These are phyloP conservation scores for Miscanthus sacchariflorus DNA, from an alignment of 202 grass and related monocot genomes.

Conservation along the genomic window DNA sequence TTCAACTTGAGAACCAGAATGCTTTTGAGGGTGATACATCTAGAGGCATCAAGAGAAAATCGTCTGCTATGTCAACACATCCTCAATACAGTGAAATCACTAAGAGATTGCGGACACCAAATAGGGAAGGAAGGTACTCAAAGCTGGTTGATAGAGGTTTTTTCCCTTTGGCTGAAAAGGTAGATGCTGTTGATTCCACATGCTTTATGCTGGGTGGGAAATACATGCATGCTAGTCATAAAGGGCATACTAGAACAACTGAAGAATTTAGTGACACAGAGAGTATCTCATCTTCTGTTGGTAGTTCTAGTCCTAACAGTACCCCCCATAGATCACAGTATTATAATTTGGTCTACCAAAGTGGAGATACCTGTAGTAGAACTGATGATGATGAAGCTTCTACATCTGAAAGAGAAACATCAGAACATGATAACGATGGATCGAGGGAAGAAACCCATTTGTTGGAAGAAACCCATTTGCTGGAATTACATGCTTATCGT, in stretches of 20 bases:
- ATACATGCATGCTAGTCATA: slow-evolving; percentile 55
- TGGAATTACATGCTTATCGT: slow-evolving; percentile 84
- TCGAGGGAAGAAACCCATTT: slow-evolving; percentile 63
- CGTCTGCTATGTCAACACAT: slow-evolving; percentile 43
- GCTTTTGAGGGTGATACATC: slow-evolving; percentile 49
- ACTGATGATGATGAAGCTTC: slow-evolving; percentile 61
- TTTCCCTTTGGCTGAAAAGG: slow-evolving; percentile 58
- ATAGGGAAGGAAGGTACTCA: slow-evolving; percentile 45
- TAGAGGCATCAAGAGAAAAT: slow-evolving; percentile 64
- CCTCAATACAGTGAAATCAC: slow-evolving; percentile 45
- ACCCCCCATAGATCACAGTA: slow-evolving; percentile 41
- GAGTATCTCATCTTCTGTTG: slow-evolving; percentile 80
- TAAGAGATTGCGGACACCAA: slow-evolving; percentile 53
- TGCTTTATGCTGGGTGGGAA: slow-evolving; percentile 65
- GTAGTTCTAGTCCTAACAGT: slow-evolving; percentile 76
- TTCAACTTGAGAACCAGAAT: slow-evolving; percentile 42
- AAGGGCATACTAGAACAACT: slow-evolving; percentile 35
- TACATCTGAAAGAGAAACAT: slow-evolving; percentile 60
- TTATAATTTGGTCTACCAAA: slow-evolving; percentile 52
- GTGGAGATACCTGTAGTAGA: slow-evolving; percentile 56
- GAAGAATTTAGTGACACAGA: slow-evolving; percentile 59
- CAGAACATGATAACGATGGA: slow-evolving; percentile 44
- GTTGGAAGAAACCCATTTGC: slow-evolving; percentile 74
- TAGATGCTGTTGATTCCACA: slow-evolving; percentile 82
- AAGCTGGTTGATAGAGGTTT: slow-evolving; percentile 41